Conservation (phyloP, 345 rosid genomes). For the Eucalyptus sp. region DNA sequence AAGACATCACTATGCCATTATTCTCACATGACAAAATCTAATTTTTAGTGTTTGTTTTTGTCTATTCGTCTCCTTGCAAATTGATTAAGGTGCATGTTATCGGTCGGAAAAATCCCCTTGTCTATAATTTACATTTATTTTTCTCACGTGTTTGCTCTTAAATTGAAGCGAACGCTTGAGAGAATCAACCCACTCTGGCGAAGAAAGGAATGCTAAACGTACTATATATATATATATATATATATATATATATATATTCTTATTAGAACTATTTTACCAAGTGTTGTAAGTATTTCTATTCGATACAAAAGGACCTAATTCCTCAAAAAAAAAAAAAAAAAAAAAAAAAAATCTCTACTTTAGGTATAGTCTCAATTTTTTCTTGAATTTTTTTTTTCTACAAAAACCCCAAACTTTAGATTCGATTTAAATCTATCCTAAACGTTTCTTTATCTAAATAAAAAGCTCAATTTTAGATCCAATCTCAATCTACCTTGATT, state of each 20-base stretch:
- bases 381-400: too few relatives aligned
- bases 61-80: not conserved
- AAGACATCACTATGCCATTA: not conserved
- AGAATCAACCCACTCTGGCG: not conserved
- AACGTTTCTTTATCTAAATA: too few relatives aligned
- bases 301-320: not conserved
- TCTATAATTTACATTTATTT: not conserved
- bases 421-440: too few relatives aligned
- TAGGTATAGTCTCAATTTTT: not conserved
- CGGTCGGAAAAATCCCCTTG: not conserved
- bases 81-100: not conserved
- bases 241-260: too few relatives aligned
- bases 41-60: not conserved
- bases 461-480: too few relatives aligned
- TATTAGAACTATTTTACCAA: not conserved
- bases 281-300: not conserved
- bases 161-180: not conserved
- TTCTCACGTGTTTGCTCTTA: not conserved
- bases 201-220: not conserved
- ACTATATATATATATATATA: too few relatives aligned
- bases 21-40: not conserved
- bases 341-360: not conserved
- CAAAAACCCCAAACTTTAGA: not conserved
- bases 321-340: not conserved
- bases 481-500: fast-evolving